Base-by-base conservation (phyloP, 2,329 filamentous ascomycete genomes). In the Herpotrichia juniperi region DNA sequence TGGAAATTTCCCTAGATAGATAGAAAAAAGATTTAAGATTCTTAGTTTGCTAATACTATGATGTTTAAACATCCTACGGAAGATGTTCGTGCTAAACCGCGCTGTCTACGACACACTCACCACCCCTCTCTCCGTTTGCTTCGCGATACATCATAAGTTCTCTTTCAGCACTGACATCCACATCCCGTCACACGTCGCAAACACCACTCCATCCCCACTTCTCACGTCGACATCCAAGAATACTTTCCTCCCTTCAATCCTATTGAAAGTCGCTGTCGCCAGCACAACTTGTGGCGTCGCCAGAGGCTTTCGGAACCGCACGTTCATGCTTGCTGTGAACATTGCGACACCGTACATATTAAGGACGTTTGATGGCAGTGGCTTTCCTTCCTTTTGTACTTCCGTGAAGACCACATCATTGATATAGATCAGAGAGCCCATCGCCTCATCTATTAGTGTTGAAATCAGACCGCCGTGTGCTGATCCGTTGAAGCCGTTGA, bases 261-360 rank as follows among this genome's bases (percentile, higher is more conserved):
- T 24, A 2, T 46, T 46, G 21, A 50, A 12, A 10, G 16, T 45
- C 22, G 48, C 39, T 32, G 22, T 42, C 21, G 32, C 40, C 16
- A 50, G 28, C 17, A 50, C 42, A 17, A 50, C 31, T 17, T 50
- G 48, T 17, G 48, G 26, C 30, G 40, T 50, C 31, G 26, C 28
- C 24, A 50, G 25, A 25, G 48, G 40, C 31, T 35, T 39, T 37
- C 12, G 19, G 40, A 45, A 50, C 28, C 40, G 39, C 48, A 45
- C 48, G 17, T 50, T 50, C 48, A 50, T 50, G 35, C 21, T 39
- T 16, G 48, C 42, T 21, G 39, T 50, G 28, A 50, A 50, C 48
- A 50, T 45, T 35, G 40, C 48, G 4, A 45, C 19, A 5, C 40
- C 48, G 19, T 45, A 30, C 48, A 50, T 50, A 31, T 50, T 46